Evolutionary conservation across 148 eudicot genomes (phyloP), one percentile per base, ranked within the genome.

Genomic region (Cornus suecica): DNA sequence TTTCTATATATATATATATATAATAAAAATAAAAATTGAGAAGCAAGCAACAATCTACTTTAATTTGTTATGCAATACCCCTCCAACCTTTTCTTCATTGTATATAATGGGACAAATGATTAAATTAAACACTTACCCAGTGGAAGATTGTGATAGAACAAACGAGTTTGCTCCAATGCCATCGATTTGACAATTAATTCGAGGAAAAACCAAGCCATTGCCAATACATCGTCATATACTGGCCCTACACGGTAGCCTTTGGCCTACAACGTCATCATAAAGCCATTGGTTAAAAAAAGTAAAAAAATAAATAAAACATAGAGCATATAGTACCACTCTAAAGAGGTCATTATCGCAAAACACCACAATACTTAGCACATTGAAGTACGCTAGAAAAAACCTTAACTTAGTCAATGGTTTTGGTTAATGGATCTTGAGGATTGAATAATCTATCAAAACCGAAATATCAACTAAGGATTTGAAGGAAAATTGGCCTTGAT

Each of bases 181-280:
- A 96, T 96, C 64, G 98, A 96, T 82, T 90, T 96, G 74, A 96
- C 98, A 82, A 96, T 87, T 51, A 96, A 87, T 88, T 96, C 99
- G 20, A 96, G 93, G 81, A 96, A 93, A 85, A 96, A 96, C 99
- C 98, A 96, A 64, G 97, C 93, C 98, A 96, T 96, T 66, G 98
- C 92, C 87, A 96, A 81, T 45, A 96, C 99, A 90, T 96, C 98
- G 83, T 96, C 98, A 73, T 93, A 93, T 60, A 96, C 99, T 30
- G 98, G 99, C 30, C 99, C 99, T 70, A 96, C 98, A 14, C 98
- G 94, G 71, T 96, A 96, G 54, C 98, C 99, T 85, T 96, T 96
- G n/a, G 99, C 99, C 99, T 96, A 77, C 70, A 89, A 66, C 60
- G n/a, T n/a, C n/a, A n/a, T n/a, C n/a, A 41, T 48, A 75, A 75